Conservation (phyloP, 441 rosid genomes). For the Sinapis alba region DNA sequence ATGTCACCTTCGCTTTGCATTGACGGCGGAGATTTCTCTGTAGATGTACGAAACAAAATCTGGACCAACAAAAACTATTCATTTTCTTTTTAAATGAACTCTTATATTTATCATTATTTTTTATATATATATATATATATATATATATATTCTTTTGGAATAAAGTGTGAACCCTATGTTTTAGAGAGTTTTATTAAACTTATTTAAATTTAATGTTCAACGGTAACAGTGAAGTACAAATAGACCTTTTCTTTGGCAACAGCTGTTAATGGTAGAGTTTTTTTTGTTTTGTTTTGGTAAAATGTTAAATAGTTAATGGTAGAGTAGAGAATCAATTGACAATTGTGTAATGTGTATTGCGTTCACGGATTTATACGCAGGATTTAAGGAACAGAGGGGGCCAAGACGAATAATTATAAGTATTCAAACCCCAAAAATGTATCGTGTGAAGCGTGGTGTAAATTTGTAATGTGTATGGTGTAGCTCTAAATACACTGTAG, state of each 20-base stretch:
- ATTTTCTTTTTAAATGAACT: not conserved
- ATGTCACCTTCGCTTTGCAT: conserved; percentile 42
- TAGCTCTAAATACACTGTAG: not conserved
- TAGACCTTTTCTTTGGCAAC: conserved; percentile 28
- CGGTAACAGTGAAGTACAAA: conserved; percentile 36
- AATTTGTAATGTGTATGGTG: not conserved
- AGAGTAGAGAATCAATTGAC: not conserved
- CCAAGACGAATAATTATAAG: not conserved
- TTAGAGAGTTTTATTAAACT: conserved; percentile 2
- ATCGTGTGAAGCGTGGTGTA: not conserved
- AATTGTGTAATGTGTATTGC: not conserved
- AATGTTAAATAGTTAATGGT: too few species aligned
- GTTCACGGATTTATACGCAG: not conserved
- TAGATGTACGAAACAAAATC: conserved; percentile 30
- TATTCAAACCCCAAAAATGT: not conserved
- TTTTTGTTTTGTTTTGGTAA: too few species aligned
- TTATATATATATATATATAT: not conserved
- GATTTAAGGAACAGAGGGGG: not conserved
- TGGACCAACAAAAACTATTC: conserved; percentile 22
- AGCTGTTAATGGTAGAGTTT: too few species aligned
- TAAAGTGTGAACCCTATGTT: conserved; percentile 19
- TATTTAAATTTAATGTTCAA: conserved; percentile 30
- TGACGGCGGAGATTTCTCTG: conserved; percentile 49
- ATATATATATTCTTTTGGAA: conserved; percentile 10
- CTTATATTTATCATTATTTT: too few species aligned